Percentiles rank a stretch among this genome's conserved stretches.
Evolutionary conservation across 768 basidiomycete species (phyloP).

Genomic region (Leucocoprinus leucothites): DNA sequence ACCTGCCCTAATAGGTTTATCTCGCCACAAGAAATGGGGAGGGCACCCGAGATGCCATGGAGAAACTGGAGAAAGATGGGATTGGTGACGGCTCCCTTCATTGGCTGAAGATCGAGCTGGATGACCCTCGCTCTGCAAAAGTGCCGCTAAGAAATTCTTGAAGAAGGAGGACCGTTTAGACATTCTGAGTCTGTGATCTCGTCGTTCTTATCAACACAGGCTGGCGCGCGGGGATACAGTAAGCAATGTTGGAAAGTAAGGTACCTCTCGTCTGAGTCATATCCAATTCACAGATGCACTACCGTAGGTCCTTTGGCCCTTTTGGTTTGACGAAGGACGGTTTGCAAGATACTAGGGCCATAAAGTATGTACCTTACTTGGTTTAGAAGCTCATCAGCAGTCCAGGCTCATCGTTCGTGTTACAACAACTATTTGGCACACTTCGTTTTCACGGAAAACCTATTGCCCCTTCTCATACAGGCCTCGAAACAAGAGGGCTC

Average conservation of each 20-base stretch:
- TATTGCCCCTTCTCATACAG: conserved; percentile 48
- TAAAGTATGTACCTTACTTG: conserved; percentile 2
- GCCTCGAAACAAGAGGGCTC: conserved; percentile 45
- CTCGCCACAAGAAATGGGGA: conserved; percentile 17
- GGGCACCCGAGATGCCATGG: conserved; percentile 17
- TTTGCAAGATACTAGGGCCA: conserved; percentile 12
- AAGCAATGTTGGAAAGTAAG: conserved; percentile 41
- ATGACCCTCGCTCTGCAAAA: conserved; percentile 23
- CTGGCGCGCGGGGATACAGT: conserved; percentile 30
- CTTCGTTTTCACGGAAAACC: conserved; percentile 51
- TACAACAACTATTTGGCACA: conserved; percentile 46
- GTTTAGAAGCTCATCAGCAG: not conserved
- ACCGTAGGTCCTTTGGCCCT: conserved; percentile 8
- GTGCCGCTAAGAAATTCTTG: conserved; percentile 20
- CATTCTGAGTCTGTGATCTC: conserved; percentile 42
- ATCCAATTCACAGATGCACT: not conserved
- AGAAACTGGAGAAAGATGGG: conserved; percentile 17
- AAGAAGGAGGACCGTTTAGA: conserved; percentile 45
- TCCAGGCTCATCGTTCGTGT: not conserved
- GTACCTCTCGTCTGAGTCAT: not conserved
- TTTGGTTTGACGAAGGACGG: conserved; percentile 17
- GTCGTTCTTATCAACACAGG: not conserved
- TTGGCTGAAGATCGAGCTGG: conserved; percentile 26
- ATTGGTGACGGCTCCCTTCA: conserved; percentile 19
- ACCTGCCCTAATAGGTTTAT: conserved; percentile 13